A percentile compares a stretch with the other conserved stretches of the same genome.
Evolutionary conservation across 306 rosid species (phyloP).

Genomic region (Arachis hypogaea): DNA sequence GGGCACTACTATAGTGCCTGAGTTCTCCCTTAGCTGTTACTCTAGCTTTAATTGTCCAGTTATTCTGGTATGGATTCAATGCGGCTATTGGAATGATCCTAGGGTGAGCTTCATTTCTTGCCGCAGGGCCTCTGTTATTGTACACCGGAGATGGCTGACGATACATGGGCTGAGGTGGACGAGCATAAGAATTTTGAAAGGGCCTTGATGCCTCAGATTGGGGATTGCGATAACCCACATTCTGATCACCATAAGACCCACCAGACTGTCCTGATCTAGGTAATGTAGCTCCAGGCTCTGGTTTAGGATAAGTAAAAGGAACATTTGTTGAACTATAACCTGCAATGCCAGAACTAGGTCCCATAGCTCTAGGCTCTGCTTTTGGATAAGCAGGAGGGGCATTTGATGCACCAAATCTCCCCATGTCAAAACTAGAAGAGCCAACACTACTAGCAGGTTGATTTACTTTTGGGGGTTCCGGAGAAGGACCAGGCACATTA

Average conservation of each 20-base stretch:
- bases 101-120: slow-evolving; percentile 76
- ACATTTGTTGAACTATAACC: slow-evolving; percentile 49
- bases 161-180: slow-evolving; percentile 57
- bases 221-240: slow-evolving; percentile 47
- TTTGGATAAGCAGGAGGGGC: slow-evolving; percentile 46
- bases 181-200: slow-evolving; percentile 48
- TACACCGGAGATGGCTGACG: slow-evolving; percentile 73
- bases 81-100: slow-evolving; percentile 81
- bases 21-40: slow-evolving; percentile 87
- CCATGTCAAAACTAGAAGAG: slow-evolving; percentile 47
- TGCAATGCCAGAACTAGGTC: slow-evolving; percentile 44
- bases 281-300: slow-evolving; percentile 42
- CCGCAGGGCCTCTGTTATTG: slow-evolving; percentile 68
- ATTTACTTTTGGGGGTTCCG: slow-evolving; percentile 50
- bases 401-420: slow-evolving; percentile 48
- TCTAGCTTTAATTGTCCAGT: slow-evolving; percentile 92
- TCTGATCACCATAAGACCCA: slow-evolving; percentile 68
- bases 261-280: slow-evolving; percentile 41
- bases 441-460: slow-evolving; percentile 45
- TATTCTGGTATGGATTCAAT: slow-evolving; percentile 69
- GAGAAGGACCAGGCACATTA: slow-evolving; percentile 45
- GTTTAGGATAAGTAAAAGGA: slow-evolving; percentile 44
- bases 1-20: slow-evolving; percentile 66
- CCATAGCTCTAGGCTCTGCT: slow-evolving; percentile 38
- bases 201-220: slow-evolving; percentile 53